Evolutionary conservation across 345 rosid species (phyloP).

Genomic region (Murraya koenigii): DNA sequence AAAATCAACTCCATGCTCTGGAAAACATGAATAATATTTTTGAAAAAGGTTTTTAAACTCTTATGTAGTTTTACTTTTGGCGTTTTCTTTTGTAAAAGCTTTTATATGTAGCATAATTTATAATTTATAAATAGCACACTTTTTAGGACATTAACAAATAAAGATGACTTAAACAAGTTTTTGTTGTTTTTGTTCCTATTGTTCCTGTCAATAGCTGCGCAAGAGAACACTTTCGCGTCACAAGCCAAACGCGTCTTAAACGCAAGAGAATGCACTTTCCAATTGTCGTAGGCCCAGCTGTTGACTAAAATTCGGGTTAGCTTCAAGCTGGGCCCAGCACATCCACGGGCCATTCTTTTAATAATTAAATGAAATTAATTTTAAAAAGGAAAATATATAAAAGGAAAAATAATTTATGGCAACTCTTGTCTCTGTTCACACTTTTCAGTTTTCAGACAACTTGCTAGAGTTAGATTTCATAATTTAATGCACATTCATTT

Average conservation of each 20-base stretch:
- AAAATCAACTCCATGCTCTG: too few relatives aligned
- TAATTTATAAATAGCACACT: background rate
- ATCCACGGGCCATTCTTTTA: background rate
- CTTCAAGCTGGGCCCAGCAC: constrained; percentile 19
- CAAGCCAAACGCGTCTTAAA: background rate
- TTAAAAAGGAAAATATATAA: background rate
- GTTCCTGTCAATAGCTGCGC: background rate
- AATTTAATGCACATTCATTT: constrained; percentile 9
- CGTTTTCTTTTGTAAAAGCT: background rate
- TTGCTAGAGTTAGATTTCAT: constrained; percentile 5
- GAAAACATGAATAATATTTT: too few relatives aligned
- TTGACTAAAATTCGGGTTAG: background rate
- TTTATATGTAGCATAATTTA: background rate
- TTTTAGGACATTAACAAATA: background rate
- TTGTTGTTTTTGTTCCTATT: too few relatives aligned
- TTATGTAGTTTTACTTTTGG: too few relatives aligned
- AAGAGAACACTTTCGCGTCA: background rate
- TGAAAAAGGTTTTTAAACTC: too few relatives aligned
- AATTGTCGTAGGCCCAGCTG: background rate
- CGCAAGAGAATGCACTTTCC: background rate
- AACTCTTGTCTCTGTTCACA: background rate
- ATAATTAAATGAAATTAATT: background rate
- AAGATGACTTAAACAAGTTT: background rate
- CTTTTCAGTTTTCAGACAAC: background rate
- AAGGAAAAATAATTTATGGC: background rate